Percentiles rank a stretch among this genome's conserved stretches.
phyloP scores from a whole-genome alignment of 2,329 filamentous ascomycete species.

The Anthostomella pinea region DNA sequence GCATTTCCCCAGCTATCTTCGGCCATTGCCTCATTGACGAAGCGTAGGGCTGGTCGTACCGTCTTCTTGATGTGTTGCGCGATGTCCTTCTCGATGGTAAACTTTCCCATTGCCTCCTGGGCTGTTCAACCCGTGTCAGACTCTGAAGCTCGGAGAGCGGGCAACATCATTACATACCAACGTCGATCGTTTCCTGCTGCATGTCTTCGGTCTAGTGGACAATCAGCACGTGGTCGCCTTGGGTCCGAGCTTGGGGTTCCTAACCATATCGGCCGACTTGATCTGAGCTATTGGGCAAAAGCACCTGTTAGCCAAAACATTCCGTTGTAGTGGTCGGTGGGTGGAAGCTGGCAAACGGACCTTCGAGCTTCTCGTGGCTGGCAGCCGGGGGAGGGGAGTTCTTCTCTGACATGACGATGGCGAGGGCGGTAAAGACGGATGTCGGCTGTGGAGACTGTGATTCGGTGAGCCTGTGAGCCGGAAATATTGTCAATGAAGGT shows the following conservation, averaged over 20 bases:
- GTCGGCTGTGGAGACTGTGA: not conserved
- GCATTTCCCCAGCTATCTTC: slow-evolving; percentile 65
- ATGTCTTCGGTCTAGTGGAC: slow-evolving; percentile 82
- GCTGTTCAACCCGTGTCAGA: slow-evolving; percentile 39
- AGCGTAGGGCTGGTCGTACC: slow-evolving; percentile 67
- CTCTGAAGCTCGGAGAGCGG: not conserved
- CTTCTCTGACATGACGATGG: slow-evolving; percentile 31
- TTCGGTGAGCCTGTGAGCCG: no score
- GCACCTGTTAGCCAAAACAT: slow-evolving; percentile 15
- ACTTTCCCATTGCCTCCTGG: slow-evolving; percentile 62
- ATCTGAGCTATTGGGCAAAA: slow-evolving; percentile 68
- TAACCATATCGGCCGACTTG: slow-evolving; percentile 98
- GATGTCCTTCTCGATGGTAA: slow-evolving; percentile 58
- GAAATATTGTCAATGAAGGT: no score
- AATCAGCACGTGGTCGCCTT: slow-evolving; percentile 29
- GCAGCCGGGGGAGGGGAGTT: slow-evolving; percentile 26
- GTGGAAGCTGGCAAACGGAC: slow-evolving; percentile 20
- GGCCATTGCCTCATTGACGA: no score
- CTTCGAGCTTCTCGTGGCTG: slow-evolving; percentile 32
- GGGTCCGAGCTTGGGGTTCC: slow-evolving; percentile 19
- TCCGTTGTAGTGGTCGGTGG: not conserved
- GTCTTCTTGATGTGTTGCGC: slow-evolving; percentile 36
- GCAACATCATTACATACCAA: slow-evolving; percentile 65
- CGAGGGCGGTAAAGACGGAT: not conserved
- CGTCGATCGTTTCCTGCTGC: slow-evolving; percentile 92